Evolutionary conservation across 768 basidiomycete genomes (phyloP).

Genomic region (Mycena rebaudengoi): DNA sequence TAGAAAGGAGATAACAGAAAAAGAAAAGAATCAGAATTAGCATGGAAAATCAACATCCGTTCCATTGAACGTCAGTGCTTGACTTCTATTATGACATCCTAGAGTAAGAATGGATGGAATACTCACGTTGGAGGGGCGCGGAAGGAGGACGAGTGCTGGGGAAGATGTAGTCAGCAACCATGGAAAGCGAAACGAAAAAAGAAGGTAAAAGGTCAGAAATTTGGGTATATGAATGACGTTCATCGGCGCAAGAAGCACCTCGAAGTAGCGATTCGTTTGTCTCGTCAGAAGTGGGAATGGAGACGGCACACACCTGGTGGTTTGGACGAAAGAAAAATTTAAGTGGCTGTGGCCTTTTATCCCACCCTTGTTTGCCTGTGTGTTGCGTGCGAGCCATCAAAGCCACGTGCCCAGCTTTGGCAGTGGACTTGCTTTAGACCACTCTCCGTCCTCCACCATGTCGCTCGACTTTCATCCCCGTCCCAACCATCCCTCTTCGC

Average conservation of each 20-base stretch:
- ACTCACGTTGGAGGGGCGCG: slow-evolving; percentile 38
- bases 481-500: slow-evolving; percentile 54
- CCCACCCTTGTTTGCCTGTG: neutral
- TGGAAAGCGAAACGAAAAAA: slow-evolving; percentile 13
- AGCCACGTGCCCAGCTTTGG: slow-evolving; percentile 2
- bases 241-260: slow-evolving; percentile 75
- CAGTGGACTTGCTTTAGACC: no score
- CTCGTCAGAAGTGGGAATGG: slow-evolving; percentile 62
- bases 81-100: slow-evolving; percentile 85
- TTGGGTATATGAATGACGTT: slow-evolving; percentile 84
- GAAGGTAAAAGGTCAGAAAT: slow-evolving; percentile 72
- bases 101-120: slow-evolving; percentile 12
- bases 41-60: slow-evolving; percentile 82
- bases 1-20: neutral
- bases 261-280: slow-evolving; percentile 89
- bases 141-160: slow-evolving; percentile 15
- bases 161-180: slow-evolving; percentile 20
- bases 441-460: slow-evolving; percentile 23
- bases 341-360: neutral
- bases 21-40: slow-evolving; percentile 76
- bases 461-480: slow-evolving; percentile 12
- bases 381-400: slow-evolving; percentile 3
- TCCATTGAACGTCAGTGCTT: slow-evolving; percentile 87
- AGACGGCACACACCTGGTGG: slow-evolving; percentile 43
- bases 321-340: slow-evolving; percentile 21